Percentiles rank a stretch among this genome's conserved stretches.
Conservation (phyloP, 345 rosid genomes). For the Brassica carinata region DNA sequence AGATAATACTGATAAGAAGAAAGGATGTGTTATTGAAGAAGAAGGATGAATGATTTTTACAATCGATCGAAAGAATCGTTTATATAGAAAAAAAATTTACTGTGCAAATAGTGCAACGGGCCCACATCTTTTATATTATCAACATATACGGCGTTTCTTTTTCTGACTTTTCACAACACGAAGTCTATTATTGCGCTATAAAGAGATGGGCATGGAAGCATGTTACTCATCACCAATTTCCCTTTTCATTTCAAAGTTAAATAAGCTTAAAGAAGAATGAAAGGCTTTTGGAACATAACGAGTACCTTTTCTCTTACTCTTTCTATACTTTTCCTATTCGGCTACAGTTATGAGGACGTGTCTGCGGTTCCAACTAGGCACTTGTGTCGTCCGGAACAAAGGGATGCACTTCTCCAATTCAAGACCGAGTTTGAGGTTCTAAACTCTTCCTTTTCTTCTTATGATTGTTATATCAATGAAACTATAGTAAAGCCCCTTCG, state of each 20-base stretch:
- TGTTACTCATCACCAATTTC: background rate
- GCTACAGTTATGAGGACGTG: background rate
- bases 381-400: background rate
- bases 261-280: background rate
- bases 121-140: no score
- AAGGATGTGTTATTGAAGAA: no score
- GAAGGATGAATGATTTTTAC: no score
- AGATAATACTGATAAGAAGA: no score
- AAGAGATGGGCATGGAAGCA: background rate
- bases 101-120: no score
- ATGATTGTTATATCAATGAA: background rate
- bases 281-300: background rate
- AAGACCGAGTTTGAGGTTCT: background rate
- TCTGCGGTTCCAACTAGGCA: background rate
- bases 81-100: no score
- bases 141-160: no score
- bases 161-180: no score
- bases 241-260: background rate
- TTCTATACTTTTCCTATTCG: background rate
- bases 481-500: background rate
- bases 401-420: background rate
- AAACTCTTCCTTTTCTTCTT: background rate
- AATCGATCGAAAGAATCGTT: no score
- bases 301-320: background rate
- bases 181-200: background rate